These are phyloP conservation scores for Trichoderma asperelloides DNA, from an alignment of 495 filamentous ascomycete genomes.

Conservation along the genomic window DNA sequence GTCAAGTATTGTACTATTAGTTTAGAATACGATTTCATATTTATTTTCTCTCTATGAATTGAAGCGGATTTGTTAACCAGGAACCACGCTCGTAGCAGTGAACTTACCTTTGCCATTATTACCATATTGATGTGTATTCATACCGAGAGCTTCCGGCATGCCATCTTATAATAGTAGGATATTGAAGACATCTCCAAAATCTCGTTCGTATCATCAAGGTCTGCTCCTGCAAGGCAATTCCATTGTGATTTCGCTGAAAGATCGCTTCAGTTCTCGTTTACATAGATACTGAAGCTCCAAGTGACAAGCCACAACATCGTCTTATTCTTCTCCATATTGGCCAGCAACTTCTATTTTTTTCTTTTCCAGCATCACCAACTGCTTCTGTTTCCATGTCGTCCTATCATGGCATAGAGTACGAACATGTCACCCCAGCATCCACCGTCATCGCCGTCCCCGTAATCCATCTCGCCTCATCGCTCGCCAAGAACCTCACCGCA, in stretches of 20 bases:
- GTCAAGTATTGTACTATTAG: background rate
- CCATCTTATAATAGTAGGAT: too few relatives aligned
- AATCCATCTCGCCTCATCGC: conserved; percentile 41
- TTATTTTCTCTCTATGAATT: background rate
- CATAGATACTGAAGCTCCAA: too few relatives aligned
- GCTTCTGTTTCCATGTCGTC: background rate
- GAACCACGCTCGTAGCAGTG: too few relatives aligned
- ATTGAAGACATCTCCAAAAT: too few relatives aligned
- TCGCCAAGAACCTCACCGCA: conserved; percentile 33
- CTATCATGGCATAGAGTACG: background rate
- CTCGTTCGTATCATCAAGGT: too few relatives aligned
- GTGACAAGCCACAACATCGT: too few relatives aligned
- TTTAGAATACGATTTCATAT: background rate
- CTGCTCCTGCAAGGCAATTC: too few relatives aligned
- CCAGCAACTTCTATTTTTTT: background rate
- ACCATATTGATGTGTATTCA: too few relatives aligned
- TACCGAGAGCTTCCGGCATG: too few relatives aligned
- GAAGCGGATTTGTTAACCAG: background rate
- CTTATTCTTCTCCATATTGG: background rate
- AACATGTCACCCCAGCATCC: conserved; percentile 36
- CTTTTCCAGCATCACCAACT: background rate
- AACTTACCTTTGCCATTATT: too few relatives aligned
- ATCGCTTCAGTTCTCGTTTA: too few relatives aligned
- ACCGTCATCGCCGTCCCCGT: conserved; percentile 40
- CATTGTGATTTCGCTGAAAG: too few relatives aligned